phyloP scores from a whole-genome alignment of 179 eudicot species.

The Pouteria campechiana region DNA sequence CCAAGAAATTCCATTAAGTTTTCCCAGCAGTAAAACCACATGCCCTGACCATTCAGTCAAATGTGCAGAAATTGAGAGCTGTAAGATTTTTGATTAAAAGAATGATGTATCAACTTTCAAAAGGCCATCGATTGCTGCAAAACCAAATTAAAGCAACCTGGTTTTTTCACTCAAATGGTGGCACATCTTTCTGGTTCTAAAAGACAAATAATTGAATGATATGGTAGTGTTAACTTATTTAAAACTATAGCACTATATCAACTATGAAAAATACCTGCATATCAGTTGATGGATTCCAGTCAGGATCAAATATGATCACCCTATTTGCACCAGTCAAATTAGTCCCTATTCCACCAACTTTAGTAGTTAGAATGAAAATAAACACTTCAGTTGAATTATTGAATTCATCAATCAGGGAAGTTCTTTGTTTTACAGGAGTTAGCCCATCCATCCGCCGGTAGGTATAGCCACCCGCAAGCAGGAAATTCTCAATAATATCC shows the following conservation, averaged over 20 bases:
- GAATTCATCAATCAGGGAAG: conserved; percentile 91
- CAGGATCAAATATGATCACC: conserved; percentile 96
- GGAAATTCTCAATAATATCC: conserved; percentile 80
- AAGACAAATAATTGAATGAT: too few relatives aligned
- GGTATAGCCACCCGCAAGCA: conserved; percentile 43
- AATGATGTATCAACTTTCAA: too few relatives aligned
- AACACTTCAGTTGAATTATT: conserved; percentile 69
- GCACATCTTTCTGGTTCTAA: too few relatives aligned
- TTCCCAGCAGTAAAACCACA: too few relatives aligned
- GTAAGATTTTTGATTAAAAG: too few relatives aligned
- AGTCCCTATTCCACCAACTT: conserved; percentile 96
- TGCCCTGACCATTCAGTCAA: too few relatives aligned
- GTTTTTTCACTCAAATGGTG: too few relatives aligned
- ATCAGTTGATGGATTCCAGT: conserved; percentile 98
- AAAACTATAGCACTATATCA: too few relatives aligned
- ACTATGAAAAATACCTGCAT: conserved; percentile 56
- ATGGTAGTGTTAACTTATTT: too few relatives aligned
- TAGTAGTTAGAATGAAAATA: conserved; percentile 78
- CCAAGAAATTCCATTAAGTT: not conserved
- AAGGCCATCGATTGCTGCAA: too few relatives aligned
- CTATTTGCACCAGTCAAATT: conserved; percentile 94
- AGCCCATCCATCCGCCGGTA: conserved; percentile 95
- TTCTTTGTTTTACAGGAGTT: conserved; percentile 84
- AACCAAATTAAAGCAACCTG: too few relatives aligned
- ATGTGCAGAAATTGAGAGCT: too few relatives aligned